phyloP scores from a whole-genome alignment of 1,139 yeast genomes.

The Arxiozyma heterogenica region DNA sequence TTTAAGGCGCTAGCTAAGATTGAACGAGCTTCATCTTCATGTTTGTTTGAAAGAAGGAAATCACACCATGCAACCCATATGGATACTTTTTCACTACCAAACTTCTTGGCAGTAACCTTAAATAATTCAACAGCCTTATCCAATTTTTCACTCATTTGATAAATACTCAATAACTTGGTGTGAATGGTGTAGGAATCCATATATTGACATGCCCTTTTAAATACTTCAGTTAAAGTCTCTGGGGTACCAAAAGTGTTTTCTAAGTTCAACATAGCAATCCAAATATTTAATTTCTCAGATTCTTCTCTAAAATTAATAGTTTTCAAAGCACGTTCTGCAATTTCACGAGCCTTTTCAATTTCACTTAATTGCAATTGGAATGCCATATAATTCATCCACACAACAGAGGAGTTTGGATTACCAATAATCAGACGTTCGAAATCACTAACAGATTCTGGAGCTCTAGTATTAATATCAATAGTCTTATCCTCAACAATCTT shows the following conservation, averaged over 20 bases:
- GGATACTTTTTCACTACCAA: conserved; percentile 54
- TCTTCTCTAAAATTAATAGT: conserved; percentile 88
- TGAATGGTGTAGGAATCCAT: conserved; percentile 84
- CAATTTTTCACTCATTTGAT: conserved; percentile 59
- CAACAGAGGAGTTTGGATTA: conserved; percentile 83
- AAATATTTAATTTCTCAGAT: conserved; percentile 82
- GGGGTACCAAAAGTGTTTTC: conserved; percentile 89
- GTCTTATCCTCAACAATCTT: conserved; percentile 67
- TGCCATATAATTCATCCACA: conserved; percentile 98
- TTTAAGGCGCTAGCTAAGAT: conserved; percentile 65
- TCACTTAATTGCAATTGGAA: conserved; percentile 93
- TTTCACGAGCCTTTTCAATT: conserved; percentile 85
- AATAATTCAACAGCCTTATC: conserved; percentile 64
- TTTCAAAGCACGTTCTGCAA: conserved; percentile 85
- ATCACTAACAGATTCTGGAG: conserved; percentile 86
- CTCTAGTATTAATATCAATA: conserved; percentile 69
- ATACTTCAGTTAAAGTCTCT: conserved; percentile 69
- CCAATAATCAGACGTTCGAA: conserved; percentile 87
- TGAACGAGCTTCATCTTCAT: conserved; percentile 54
- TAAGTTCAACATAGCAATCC: conserved; percentile 92
- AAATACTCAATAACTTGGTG: conserved; percentile 68
- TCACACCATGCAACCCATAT: conserved; percentile 79
- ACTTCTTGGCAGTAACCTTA: conserved; percentile 66
- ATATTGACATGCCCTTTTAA: conserved; percentile 77
- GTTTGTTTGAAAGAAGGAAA: conserved; percentile 53